Conservation (phyloP, 192 early-diverging fungal genomes). For the Bifiguratus adelaidae region DNA sequence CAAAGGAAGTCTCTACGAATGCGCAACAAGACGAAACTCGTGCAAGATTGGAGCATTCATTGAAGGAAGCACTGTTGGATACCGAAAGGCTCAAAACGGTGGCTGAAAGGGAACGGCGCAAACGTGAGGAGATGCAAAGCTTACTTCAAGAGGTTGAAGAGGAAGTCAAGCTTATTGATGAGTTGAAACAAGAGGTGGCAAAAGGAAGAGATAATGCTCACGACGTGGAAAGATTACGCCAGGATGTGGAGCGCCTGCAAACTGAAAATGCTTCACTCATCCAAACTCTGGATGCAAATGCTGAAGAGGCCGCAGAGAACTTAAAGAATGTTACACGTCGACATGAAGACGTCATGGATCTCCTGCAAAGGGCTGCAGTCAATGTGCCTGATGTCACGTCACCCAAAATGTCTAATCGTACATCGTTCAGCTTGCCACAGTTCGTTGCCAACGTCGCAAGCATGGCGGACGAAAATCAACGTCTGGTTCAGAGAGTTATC, state of each 20-base stretch:
- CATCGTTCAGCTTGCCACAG: slow-evolving; percentile 3
- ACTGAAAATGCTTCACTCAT: slow-evolving; percentile 16
- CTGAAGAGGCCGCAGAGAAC: slow-evolving; percentile 15
- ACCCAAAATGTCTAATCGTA: neutral
- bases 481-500: slow-evolving; percentile 2
- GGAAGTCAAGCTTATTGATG: neutral
- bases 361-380: neutral
- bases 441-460: slow-evolving; percentile 2
- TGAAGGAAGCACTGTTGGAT: slow-evolving; percentile 22
- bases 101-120: slow-evolving; percentile 19
- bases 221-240: neutral
- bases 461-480: slow-evolving; percentile 5
- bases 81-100: slow-evolving; percentile 18
- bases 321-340: neutral
- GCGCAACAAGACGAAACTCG: slow-evolving; percentile 13
- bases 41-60: slow-evolving; percentile 13
- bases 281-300: slow-evolving; percentile 14
- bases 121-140: slow-evolving; percentile 1
- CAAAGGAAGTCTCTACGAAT: neutral
- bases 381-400: slow-evolving; percentile 7
- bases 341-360: neutral
- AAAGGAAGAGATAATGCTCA: slow-evolving; percentile 3
- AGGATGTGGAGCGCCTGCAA: slow-evolving; percentile 1
- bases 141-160: neutral
- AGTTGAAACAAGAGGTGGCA: slow-evolving; percentile 1